A percentile compares a stretch with the other conserved stretches of the same genome.
phyloP scores from a whole-genome alignment of 2,329 filamentous ascomycete species.

The Penicillium sp. region DNA sequence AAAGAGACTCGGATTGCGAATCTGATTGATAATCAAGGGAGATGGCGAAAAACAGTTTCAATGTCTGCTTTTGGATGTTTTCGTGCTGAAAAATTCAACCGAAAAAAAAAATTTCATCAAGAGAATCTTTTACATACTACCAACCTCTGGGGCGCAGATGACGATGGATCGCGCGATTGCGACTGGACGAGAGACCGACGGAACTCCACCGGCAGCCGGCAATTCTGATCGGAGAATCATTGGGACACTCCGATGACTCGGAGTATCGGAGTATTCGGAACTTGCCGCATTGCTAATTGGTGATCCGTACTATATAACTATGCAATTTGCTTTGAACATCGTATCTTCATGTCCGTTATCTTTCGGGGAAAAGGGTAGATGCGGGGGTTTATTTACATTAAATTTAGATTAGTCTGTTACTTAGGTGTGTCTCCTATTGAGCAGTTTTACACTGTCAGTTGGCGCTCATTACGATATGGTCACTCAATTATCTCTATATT shows the following conservation, averaged over 20 bases:
- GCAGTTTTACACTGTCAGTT: background rate
- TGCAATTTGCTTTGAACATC: background rate
- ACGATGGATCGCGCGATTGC: constrained; percentile 16
- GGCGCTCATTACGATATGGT: no score
- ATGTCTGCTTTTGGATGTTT: constrained; percentile 8
- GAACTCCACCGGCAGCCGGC: constrained; percentile 20
- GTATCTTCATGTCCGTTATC: background rate
- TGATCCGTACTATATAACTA: background rate
- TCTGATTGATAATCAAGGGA: constrained; percentile 13
- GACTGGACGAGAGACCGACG: constrained; percentile 18
- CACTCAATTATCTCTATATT: background rate
- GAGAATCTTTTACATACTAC: constrained; percentile 31
- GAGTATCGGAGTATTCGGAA: constrained; percentile 27
- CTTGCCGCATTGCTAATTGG: background rate
- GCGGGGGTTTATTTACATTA: background rate
- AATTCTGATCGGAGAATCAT: constrained; percentile 18
- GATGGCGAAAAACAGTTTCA: constrained; percentile 6
- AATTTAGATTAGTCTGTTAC: background rate
- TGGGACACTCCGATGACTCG: constrained; percentile 19
- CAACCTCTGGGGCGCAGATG: constrained; percentile 19
- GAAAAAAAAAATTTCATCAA: constrained; percentile 12
- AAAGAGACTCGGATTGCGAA: constrained; percentile 5
- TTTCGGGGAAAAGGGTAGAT: background rate
- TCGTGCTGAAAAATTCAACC: constrained; percentile 8
- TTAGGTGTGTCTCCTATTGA: background rate